A percentile compares a stretch with the other conserved stretches of the same genome.
phyloP scores from a whole-genome alignment of 2,329 filamentous ascomycete species.

The Setomelanomma holmii region DNA sequence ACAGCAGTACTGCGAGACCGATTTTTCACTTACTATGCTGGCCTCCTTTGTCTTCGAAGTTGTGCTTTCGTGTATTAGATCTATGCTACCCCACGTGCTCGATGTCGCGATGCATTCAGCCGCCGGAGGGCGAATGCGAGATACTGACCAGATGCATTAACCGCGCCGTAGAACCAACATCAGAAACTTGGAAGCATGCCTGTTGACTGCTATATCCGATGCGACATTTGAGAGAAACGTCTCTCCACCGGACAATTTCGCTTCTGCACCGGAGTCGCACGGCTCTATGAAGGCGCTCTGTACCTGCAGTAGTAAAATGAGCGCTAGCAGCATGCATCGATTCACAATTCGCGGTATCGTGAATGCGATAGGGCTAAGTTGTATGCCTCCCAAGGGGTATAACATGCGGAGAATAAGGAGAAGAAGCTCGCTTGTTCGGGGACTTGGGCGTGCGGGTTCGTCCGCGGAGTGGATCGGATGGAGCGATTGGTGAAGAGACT shows the following conservation, averaged over 20 bases:
- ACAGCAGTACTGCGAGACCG: too few relatives aligned
- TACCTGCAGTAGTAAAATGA: too few relatives aligned
- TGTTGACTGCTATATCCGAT: not conserved
- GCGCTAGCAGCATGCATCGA: too few relatives aligned
- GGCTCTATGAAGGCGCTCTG: not conserved
- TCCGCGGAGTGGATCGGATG: not conserved
- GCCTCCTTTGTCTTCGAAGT: too few relatives aligned
- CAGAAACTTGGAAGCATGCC: not conserved
- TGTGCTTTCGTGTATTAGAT: too few relatives aligned
- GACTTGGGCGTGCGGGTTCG: not conserved
- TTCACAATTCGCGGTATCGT: too few relatives aligned
- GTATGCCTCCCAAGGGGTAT: not conserved
- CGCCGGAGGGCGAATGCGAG: not conserved
- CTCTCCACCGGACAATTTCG: not conserved
- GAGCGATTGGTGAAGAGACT: constrained; percentile 4
- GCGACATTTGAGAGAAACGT: not conserved
- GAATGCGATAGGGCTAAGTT: too few relatives aligned
- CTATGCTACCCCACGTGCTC: not conserved
- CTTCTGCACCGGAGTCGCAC: not conserved
- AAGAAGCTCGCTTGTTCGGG: not conserved
- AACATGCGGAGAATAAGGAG: constrained; percentile 5
- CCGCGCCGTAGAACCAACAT: not conserved
- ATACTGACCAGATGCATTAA: not conserved
- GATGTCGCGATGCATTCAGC: not conserved
- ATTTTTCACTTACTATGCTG: too few relatives aligned